These are phyloP conservation scores for Crithidia mellificae DNA, from an alignment of 208 protist species.

Conservation along the genomic window DNA sequence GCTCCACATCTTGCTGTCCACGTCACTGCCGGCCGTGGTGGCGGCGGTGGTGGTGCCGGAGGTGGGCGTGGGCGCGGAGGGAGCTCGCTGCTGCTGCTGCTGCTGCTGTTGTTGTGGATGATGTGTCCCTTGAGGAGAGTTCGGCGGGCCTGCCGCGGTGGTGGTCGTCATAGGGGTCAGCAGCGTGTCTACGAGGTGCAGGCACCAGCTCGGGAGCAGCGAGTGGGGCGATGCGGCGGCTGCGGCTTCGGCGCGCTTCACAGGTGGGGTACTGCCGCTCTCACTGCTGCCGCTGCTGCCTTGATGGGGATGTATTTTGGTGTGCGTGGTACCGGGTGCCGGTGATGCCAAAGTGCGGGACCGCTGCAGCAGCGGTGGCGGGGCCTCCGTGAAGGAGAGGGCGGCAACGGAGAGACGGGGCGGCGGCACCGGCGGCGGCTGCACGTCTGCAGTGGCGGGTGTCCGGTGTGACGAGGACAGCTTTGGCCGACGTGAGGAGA, in stretches of 20 bases:
- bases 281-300: too few relatives aligned
- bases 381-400: not conserved
- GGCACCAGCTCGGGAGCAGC: conserved; percentile 24
- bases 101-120: conserved; percentile 3
- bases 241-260: too few relatives aligned
- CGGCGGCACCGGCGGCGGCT: not conserved
- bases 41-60: conserved; percentile 13
- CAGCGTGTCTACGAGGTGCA: conserved; percentile 7
- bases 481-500: not conserved
- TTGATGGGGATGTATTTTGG: too few relatives aligned
- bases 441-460: conserved; percentile 1
- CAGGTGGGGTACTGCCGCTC: too few relatives aligned
- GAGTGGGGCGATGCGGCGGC: not conserved
- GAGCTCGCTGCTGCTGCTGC: not conserved
- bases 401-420: not conserved
- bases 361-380: not conserved
- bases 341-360: too few relatives aligned
- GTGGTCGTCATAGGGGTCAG: conserved; percentile 12
- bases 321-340: too few relatives aligned
- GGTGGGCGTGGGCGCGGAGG: not conserved
- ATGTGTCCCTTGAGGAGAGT: too few relatives aligned
- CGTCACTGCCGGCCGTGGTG: conserved; percentile 18
- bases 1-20: conserved; percentile 25
- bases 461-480: not conserved
- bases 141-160: not conserved